Base-by-base conservation (phyloP, 495 filamentous ascomycete species). In the Endocarpon pusillum region DNA sequence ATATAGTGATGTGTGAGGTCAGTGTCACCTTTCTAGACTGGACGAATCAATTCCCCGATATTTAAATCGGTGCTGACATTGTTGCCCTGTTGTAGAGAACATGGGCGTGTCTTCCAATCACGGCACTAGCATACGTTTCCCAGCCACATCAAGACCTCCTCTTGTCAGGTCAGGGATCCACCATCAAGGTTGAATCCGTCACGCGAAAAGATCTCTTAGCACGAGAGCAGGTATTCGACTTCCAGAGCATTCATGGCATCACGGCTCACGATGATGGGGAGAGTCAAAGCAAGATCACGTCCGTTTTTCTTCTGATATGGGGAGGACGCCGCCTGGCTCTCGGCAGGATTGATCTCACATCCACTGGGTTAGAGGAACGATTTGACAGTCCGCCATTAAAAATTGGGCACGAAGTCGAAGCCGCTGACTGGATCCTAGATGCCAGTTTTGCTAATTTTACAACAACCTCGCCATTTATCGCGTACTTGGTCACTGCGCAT, bases 401-500 rank as follows among this genome's bases (percentile, higher is more conserved):
- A 12, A 36, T 31, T 32, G 26, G 26, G 28, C 21, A 32, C 8
- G 54, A 55, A 33, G 38, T 49, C 1, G 43, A 45, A 18, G 67
- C 67, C 9, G 59, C 70, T 3, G 87, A 94, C 48, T 93, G 87
- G 86, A 77, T 94, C 34, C 64, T 91, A 39, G 73, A 82, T 46
- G 49, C 53, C 15, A 47, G 55, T 29, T 20, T 19, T 23, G 30
- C 35, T 15, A 26, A 42, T 21, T 40, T 45, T 28, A 40, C 36
- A 23, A 33, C 32, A 12, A 32, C 40, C 12, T 40, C 39, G 28
- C 45, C 43, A 10, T 61, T 52, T 37, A 6, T 5, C 12, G 48
- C 34, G 33, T 62, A 61, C 3, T 48, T 87, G 7, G 59, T 93
- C 21, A 92, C 86, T 0, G 82, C 87, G 3, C 89, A 94, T 49